phyloP scores from a whole-genome alignment of 2,329 filamentous ascomycete genomes.

The Cercospora janseana region DNA sequence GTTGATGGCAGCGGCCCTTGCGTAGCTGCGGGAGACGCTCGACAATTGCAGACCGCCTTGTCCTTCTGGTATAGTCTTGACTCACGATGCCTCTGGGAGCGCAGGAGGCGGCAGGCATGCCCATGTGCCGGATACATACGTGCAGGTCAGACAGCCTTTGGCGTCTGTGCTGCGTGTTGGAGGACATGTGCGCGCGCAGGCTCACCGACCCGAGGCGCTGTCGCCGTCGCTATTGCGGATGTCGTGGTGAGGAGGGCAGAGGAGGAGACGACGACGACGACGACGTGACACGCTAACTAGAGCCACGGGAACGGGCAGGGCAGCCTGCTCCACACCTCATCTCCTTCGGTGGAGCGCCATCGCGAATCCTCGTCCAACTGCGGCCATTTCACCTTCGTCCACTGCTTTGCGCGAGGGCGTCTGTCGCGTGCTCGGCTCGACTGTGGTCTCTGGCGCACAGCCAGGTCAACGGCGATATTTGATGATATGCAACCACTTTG shows the following conservation, averaged over 20 bases:
- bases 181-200: not conserved
- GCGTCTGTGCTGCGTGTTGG: not conserved
- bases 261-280: not conserved
- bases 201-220: too few relatives aligned
- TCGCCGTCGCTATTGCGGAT: too few relatives aligned
- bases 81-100: not conserved
- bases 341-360: not conserved
- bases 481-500: too few relatives aligned
- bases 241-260: not conserved
- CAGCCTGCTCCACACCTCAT: constrained; percentile 10
- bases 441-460: too few relatives aligned
- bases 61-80: not conserved
- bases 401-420: not conserved
- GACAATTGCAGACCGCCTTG: not conserved
- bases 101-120: not conserved
- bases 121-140: constrained; percentile 4
- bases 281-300: not conserved
- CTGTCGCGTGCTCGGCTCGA: too few relatives aligned
- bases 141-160: constrained; percentile 3
- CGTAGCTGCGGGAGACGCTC: too few relatives aligned
- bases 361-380: too few relatives aligned
- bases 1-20: too few relatives aligned
- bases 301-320: too few relatives aligned
- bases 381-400: not conserved
- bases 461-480: too few relatives aligned